Evolutionary conservation across 2,329 filamentous ascomycete species (phyloP), one percentile per base, ranked within the genome.

Genomic region (Xylaria sp.): DNA sequence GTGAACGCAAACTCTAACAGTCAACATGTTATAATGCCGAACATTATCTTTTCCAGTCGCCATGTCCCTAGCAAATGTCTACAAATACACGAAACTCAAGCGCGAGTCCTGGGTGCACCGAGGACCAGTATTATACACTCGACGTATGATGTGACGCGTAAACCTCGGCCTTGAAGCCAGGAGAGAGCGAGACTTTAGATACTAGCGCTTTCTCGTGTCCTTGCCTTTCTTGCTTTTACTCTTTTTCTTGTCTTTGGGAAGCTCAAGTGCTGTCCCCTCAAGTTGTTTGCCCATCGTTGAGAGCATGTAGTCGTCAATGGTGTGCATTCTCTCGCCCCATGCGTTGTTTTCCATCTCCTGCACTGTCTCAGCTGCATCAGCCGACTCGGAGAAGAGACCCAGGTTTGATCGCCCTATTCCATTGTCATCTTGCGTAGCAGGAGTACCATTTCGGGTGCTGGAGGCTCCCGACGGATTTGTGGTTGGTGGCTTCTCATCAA

Each of bases 251-350:
- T 91, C 89, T 79, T 85, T 88, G 5, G 89, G 89, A 35, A 91
- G 77, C 71, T 91, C 89, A 65, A 91, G 79, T 60, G 87, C 84
- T 27, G 87, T 88, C 57, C 86, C 83, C 74, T 87, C 86, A 25
- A 91, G 81, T 76, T 85, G 83, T 71, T 82, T 89, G 54, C 86
- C 85, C 89, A 94, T 93, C 65, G 88, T 87, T 42, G 83, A 82
- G 60, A 96, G 81, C 86, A 96, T 91, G 77, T 92, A 93, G 60
- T 93, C 90, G 77, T 95, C 93, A 65, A 94, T 88, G 48, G 87
- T 89, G 60, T 82, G 81, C 67, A 91, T 85, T 63, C 78, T 83
- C 47, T 82, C 84, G 5, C 87, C 89, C 82, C 84, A 90, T 0
- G 88, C 88, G 69, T 90, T 90, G 35, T 81, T 77, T 72, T 91